Evolutionary conservation across 2,329 filamentous ascomycete genomes (phyloP), one percentile per base, ranked within the genome.

Genomic region (Colletotrichum siamense): DNA sequence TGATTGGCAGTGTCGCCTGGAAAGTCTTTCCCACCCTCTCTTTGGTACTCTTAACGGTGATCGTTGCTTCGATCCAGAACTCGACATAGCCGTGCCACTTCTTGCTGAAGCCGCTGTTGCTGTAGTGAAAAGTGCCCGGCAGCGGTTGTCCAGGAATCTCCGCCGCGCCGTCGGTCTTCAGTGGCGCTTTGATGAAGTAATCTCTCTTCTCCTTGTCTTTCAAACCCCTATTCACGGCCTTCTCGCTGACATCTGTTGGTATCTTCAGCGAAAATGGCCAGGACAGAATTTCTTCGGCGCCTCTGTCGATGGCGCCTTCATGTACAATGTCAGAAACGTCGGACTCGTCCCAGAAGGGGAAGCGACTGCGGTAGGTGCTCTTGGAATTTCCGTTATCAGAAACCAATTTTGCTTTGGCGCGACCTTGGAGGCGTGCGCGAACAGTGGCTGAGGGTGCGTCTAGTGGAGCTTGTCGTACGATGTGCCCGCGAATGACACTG

Each of bases 11-110:
- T 5, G 44, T 52, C 44, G 44, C 44, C 44, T 52, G 44, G n/a
- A 52, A 52, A 22, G 44, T 52, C 44, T 81, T 0, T 81, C 83
- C 0, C 2, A 81, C 55, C 0, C 39, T 77, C 4, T 79, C 83
- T 5, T 73, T 69, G 5, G 22, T 28, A 16, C 44, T 57, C 2
- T 63, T 8, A 79, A 77, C 8, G 18, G 70, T 5, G 85, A 36
- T 4, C 78, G 73, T 66, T 0, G 84, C 84, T 34, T 83, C 71
- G 2, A 87, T 74, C 10, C 79, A 81, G 52, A 86, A 87, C 59
- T 87, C 83, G 24, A 85, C 82, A 18, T 79, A 83, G 9, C 78
- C 75, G 28, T 83, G 79, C 22, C 78, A 79, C 5, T 49, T 69
- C 1, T 72, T 77, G 61, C 30, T 61, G 22, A 71, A 71, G 13